Evolutionary conservation across 2,329 filamentous ascomycete species (phyloP).

Genomic region (Ceratocystis lukuohia): DNA sequence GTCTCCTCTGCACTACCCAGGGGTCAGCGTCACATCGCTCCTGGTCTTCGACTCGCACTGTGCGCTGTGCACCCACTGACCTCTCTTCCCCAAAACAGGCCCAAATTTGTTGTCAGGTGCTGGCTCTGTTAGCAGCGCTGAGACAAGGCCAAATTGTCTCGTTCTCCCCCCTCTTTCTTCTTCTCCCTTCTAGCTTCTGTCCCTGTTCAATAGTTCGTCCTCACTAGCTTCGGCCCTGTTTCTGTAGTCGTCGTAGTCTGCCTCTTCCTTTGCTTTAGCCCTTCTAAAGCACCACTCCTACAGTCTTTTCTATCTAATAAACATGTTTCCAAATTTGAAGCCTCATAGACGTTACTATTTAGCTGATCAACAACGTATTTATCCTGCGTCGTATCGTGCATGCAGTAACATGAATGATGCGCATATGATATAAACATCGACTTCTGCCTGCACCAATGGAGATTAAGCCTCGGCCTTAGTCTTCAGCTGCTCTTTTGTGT

Average conservation of each 20-base stretch:
- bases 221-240: slow-evolving; percentile 5
- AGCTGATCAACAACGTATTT: too few relatives aligned
- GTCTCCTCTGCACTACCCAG: neutral
- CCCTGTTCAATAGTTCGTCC: neutral
- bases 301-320: too few relatives aligned
- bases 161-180: neutral
- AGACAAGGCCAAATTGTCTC: neutral
- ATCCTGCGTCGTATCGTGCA: too few relatives aligned
- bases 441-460: too few relatives aligned
- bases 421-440: too few relatives aligned
- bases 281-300: too few relatives aligned
- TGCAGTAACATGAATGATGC: too few relatives aligned
- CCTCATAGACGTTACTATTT: neutral
- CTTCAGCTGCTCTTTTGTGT: too few relatives aligned
- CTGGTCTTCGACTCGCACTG: neutral
- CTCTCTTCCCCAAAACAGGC: neutral
- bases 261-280: neutral
- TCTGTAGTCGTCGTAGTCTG: slow-evolving; percentile 3
- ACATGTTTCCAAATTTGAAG: neutral
- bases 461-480: too few relatives aligned
- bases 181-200: neutral
- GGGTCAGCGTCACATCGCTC: neutral
- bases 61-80: neutral
- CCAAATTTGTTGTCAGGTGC: neutral
- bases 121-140: too few relatives aligned